Base-by-base conservation (phyloP, 805 yeast species). In the Candida sakaeoensis region DNA sequence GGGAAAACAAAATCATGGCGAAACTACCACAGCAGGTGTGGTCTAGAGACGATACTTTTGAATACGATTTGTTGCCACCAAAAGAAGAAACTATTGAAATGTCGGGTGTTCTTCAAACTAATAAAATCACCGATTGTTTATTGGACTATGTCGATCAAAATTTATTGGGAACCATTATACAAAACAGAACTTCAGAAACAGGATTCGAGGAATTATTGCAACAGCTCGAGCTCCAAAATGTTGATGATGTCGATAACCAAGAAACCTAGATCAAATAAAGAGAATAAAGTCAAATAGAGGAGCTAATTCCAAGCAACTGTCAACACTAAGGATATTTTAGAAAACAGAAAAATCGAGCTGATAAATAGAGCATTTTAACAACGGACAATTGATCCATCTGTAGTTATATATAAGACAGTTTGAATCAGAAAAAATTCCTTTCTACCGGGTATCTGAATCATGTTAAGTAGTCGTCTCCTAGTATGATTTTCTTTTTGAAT, bases 51-150 rank as follows among this genome's bases (percentile, higher is more conserved):
- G 82, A 82, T 40, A 70, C 80, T 12, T 78, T 66, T 52, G 95
- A 85, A 48, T 85, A 74, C 53, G 95, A 85, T 57, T 74, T 82
- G 2, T 55, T 85, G 16, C 90, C 95, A 2, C 93, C 95, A 1
- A 49, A 50, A 30, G 61, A 59, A 37, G 26, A 43, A 1, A 39
- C 50, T 3, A 77, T 80, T 15, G 72, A 64, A 1, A 54, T 57
- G n/a, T 44, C 56, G 2, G 71, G 70, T 0, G 42, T 58, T 1
- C 34, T 43, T 3, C 40, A 44, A 4, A 40, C 31, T 32, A 3
- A 38, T 42, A 8, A 24, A 5, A 36, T 41, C 16, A 24, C 61
- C 1, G 70, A 64, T 40, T 43, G 57, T 16, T 55, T 73, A 25
- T 53, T 63, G 18, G 66, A 71, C 43, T 67, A 68, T 48, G 68